Conservation (phyloP, 805 yeast genomes). For the Ogataea pini region DNA sequence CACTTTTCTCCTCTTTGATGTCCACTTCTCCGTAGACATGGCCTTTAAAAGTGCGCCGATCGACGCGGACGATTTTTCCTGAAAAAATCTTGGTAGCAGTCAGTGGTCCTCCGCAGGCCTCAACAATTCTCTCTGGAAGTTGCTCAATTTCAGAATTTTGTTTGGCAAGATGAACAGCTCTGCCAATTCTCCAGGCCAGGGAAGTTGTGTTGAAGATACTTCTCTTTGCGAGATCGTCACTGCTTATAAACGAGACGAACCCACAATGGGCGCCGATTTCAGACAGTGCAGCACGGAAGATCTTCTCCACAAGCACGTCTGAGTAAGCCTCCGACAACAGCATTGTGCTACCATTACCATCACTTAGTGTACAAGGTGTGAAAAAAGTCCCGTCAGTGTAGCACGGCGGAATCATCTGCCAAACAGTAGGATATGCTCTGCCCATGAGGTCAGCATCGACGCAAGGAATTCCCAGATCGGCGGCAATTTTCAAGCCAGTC, state of each 20-base stretch:
- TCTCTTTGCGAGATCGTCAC: constrained; percentile 12
- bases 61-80: constrained; percentile 47
- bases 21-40: constrained; percentile 45
- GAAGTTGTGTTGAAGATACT: constrained; percentile 34
- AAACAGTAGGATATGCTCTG: constrained; percentile 46
- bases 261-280: constrained; percentile 42
- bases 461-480: constrained; percentile 24
- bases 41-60: constrained; percentile 41
- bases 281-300: constrained; percentile 42
- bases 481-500: constrained; percentile 29
- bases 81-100: constrained; percentile 38
- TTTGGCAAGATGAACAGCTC: constrained; percentile 41
- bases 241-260: constrained; percentile 29
- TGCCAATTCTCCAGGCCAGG: constrained; percentile 48
- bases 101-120: constrained; percentile 34
- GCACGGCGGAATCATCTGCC: constrained; percentile 39
- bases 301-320: constrained; percentile 38
- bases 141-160: constrained; percentile 37
- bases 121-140: constrained; percentile 37
- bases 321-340: constrained; percentile 34
- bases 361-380: constrained; percentile 27
- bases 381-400: constrained; percentile 21
- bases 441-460: constrained; percentile 49
- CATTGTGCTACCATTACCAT: constrained; percentile 43
- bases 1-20: constrained; percentile 21